phyloP scores from a whole-genome alignment of 441 rosid species.

The Pelargonium australe region DNA sequence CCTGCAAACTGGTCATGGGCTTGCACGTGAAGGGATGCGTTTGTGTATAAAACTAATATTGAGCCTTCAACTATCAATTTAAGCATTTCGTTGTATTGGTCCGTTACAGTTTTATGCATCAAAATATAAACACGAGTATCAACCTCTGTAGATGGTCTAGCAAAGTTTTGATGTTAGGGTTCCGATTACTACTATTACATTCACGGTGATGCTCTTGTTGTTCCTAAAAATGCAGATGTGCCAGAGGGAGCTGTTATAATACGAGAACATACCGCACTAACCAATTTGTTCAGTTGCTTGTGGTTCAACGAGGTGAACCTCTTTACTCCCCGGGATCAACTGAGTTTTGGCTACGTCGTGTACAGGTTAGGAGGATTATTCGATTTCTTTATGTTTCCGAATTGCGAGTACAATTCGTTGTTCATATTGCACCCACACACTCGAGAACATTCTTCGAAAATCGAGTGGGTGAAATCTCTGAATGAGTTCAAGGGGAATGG shows the following conservation, averaged over 20 bases:
- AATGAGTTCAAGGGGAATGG: constrained; percentile 71
- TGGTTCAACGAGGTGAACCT: constrained; percentile 97
- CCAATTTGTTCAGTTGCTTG: constrained; percentile 77
- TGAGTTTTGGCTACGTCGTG: constrained; percentile 84
- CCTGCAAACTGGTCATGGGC: too few relatives aligned
- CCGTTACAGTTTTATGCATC: too few relatives aligned
- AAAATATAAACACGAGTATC: too few relatives aligned
- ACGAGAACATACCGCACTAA: constrained; percentile 76
- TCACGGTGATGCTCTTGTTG: too few relatives aligned
- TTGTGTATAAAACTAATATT: too few relatives aligned
- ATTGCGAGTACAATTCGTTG: constrained; percentile 89
- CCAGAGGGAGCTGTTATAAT: constrained; percentile 94
- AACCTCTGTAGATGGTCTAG: too few relatives aligned
- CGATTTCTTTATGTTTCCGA: constrained; percentile 80
- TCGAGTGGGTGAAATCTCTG: constrained; percentile 83
- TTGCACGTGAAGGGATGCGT: too few relatives aligned
- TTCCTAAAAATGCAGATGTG: constrained; percentile 50
- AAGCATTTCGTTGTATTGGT: too few relatives aligned
- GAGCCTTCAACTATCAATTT: too few relatives aligned
- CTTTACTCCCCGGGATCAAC: constrained; percentile 89
- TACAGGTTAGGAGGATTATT: constrained; percentile 58
- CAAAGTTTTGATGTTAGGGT: too few relatives aligned
- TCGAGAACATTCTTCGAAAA: constrained; percentile 87
- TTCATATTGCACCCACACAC: constrained; percentile 80
- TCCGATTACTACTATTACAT: too few relatives aligned